Base-by-base conservation (phyloP, 495 filamentous ascomycete genomes). In the Penicillium cinerascens region DNA sequence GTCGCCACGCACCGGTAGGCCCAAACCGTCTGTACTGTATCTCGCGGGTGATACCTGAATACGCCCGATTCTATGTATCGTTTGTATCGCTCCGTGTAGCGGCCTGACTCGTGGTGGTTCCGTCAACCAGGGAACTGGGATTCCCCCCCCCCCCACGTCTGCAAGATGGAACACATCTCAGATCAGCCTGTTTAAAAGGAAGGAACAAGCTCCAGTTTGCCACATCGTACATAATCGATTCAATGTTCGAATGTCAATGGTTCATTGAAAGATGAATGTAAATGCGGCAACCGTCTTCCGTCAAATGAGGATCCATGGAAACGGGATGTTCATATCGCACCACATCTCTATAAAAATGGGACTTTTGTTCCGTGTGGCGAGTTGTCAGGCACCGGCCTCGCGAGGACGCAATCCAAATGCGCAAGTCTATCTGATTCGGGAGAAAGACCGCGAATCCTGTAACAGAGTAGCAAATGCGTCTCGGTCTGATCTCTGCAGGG, bases 71-170 rank as follows among this genome's bases (percentile, higher is more conserved):
- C 18, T 42, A 10, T 27, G n/a, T 25, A 25, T 16, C 46, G 13
- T 52, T 8, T 45, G 22, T 26, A 37, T 3, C 22, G 16, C 6
- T 26, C 15, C 4, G 15, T 47, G 46, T 54, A 46, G 51, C 27
- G 29, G 27, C 21, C 35, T 23, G 23, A 37, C 42, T 54, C 40
- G 44, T 49, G 44, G 39, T 44, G n/a, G 26, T 51, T 29, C 47
- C 52, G 39, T 59, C 39, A 48, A 61, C 43, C 46, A 41, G 21
- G 44, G 17, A 26, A n/a, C 15, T 49, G 43, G 54, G 38, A 58
- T 16, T 36, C 27, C 1, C 37, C 3, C 3, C 4, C 29, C 29
- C 29, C 9, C 29, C 29, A 33, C 29, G 29, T 10, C 29, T 33
- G 29, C 3, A 8, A 3, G 27, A 29, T 9, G 7, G 7, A 29